These are phyloP conservation scores for Hyparrhenia diplandra DNA, from an alignment of 176 grass and related monocot species.

Conservation along the genomic window DNA sequence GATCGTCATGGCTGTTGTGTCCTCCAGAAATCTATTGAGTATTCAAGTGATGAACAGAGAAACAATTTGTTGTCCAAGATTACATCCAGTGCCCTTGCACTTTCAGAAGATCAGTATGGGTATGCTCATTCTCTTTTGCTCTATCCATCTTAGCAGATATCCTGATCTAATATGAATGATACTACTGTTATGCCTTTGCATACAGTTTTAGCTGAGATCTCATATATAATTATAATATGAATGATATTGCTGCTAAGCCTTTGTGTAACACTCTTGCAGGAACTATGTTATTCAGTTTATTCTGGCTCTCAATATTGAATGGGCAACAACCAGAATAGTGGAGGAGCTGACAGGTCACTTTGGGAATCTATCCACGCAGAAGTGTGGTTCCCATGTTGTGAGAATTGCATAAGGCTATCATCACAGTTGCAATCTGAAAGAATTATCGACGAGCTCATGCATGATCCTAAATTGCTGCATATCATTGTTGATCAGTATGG, in stretches of 20 bases:
- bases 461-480: slow-evolving; percentile 43
- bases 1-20: slow-evolving; percentile 82
- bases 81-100: slow-evolving; percentile 42
- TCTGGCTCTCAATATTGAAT: slow-evolving; percentile 46
- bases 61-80: slow-evolving; percentile 47
- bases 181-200: background rate
- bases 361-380: slow-evolving; percentile 60
- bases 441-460: slow-evolving; percentile 65
- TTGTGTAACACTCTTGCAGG: slow-evolving; percentile 40
- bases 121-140: slow-evolving; percentile 18
- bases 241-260: background rate
- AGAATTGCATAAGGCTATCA: slow-evolving; percentile 49
- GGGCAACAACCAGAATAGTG: slow-evolving; percentile 52
- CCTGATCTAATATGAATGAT: slow-evolving; percentile 7
- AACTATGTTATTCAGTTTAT: slow-evolving; percentile 95
- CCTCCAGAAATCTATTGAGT: slow-evolving; percentile 76
- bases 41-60: slow-evolving; percentile 58
- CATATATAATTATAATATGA: background rate
- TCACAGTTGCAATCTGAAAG: background rate
- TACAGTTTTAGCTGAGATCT: background rate
- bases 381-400: slow-evolving; percentile 83
- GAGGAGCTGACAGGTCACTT: slow-evolving; percentile 48
- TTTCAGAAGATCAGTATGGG: slow-evolving; percentile 81
- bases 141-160: slow-evolving; percentile 9
- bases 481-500: slow-evolving; percentile 58